A percentile compares a stretch with the other conserved stretches of the same genome.
These are phyloP conservation scores for Aspergillus sp. DNA, from an alignment of 2,329 filamentous ascomycete genomes.

Conservation along the genomic window DNA sequence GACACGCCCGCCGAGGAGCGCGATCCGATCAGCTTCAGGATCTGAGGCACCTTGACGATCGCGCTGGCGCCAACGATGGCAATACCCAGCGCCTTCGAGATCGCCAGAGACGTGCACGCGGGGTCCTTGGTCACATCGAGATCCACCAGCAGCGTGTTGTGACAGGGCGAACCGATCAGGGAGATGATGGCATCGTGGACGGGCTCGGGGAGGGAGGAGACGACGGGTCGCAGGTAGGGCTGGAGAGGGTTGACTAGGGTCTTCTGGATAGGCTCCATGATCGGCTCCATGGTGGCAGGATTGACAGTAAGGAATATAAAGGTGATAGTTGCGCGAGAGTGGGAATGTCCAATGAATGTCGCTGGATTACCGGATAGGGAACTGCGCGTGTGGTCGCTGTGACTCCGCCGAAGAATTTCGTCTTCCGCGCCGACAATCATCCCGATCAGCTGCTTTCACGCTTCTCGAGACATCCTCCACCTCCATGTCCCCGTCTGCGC, in stretches of 20 bases:
- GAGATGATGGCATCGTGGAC: slow-evolving; percentile 73
- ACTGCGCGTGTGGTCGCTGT: slow-evolving; percentile 30
- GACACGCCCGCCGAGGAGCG: slow-evolving; percentile 80
- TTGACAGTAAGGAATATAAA: not conserved
- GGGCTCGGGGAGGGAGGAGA: slow-evolving; percentile 69
- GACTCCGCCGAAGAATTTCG: not conserved
- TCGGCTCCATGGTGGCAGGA: slow-evolving; percentile 1
- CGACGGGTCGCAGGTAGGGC: slow-evolving; percentile 62
- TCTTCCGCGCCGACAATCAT: slow-evolving; percentile 16
- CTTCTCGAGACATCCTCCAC: not conserved
- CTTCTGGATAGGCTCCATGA: slow-evolving; percentile 44
- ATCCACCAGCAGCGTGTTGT: slow-evolving; percentile 80
- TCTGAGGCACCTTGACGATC: slow-evolving; percentile 95
- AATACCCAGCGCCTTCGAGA: slow-evolving; percentile 90
- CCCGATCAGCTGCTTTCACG: slow-evolving; percentile 15
- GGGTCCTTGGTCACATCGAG: slow-evolving; percentile 71
- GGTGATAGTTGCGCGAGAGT: not conserved
- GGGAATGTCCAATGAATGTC: not conserved
- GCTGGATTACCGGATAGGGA: slow-evolving; percentile 1
- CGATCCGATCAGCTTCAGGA: slow-evolving; percentile 83
- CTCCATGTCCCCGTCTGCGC: slow-evolving; percentile 17
- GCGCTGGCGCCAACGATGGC: slow-evolving; percentile 88
- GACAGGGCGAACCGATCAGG: slow-evolving; percentile 81
- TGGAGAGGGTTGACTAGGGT: slow-evolving; percentile 43
- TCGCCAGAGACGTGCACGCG: slow-evolving; percentile 80